Percentiles rank a stretch among this genome's conserved stretches.
phyloP scores from a whole-genome alignment of 2,329 filamentous ascomycete genomes.

The Sphaceloma murrayae region DNA sequence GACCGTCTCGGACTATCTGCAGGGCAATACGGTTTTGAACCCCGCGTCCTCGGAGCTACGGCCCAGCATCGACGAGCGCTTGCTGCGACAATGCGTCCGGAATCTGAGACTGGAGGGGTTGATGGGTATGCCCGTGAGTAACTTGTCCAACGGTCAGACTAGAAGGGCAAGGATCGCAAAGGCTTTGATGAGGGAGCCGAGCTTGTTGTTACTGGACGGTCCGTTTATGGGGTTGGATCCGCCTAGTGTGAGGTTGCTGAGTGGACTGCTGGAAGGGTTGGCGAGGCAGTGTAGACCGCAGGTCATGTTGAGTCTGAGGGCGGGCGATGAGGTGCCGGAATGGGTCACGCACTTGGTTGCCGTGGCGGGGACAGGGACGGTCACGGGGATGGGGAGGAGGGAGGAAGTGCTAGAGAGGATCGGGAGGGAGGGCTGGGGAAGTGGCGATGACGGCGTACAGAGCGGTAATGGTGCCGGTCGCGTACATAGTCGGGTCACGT shows the following conservation, averaged over 20 bases:
- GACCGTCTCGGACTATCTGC: conserved; percentile 68
- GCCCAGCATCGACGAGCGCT: conserved; percentile 36
- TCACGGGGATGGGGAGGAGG: conserved; percentile 58
- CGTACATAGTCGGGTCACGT: no score
- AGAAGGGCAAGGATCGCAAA: conserved; percentile 79
- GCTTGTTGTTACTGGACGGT: conserved; percentile 79
- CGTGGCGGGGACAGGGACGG: conserved; percentile 55
- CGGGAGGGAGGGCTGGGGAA: conserved; percentile 20
- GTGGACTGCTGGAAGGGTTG: conserved; percentile 57
- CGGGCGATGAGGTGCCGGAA: conserved; percentile 76
- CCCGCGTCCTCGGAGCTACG: conserved; percentile 46
- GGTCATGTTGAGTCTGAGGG: conserved; percentile 66
- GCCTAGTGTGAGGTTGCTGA: conserved; percentile 62
- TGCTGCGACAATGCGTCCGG: conserved; percentile 53
- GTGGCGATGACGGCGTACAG: not conserved
- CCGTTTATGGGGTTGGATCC: conserved; percentile 96
- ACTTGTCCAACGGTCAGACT: conserved; percentile 89
- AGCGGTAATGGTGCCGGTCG: not conserved
- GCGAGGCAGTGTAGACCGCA: conserved; percentile 59
- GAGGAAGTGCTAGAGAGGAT: conserved; percentile 48
- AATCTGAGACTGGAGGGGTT: conserved; percentile 62
- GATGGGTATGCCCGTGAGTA: conserved; percentile 72
- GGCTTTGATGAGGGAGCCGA: conserved; percentile 66
- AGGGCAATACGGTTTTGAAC: conserved; percentile 76
- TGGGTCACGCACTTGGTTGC: conserved; percentile 85